A percentile compares a stretch with the other conserved stretches of the same genome.
Evolutionary conservation across 2,329 filamentous ascomycete species (phyloP).

Genomic region (Cadophora luteo-olivacea): DNA sequence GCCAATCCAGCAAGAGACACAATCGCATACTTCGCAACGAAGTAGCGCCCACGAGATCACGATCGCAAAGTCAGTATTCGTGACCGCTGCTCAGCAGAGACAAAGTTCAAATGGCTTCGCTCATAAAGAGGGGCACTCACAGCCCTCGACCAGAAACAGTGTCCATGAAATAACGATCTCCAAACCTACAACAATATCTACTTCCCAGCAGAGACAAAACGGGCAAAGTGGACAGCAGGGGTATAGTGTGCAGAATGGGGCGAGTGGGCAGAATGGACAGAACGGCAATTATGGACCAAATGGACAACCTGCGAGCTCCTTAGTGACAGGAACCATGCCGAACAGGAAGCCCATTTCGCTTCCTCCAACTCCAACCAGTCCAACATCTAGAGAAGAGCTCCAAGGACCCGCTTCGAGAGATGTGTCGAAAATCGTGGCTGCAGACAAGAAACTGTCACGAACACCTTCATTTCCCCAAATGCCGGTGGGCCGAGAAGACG

Average conservation of each 20-base stretch:
- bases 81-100: slow-evolving; percentile 1
- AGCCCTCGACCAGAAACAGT: slow-evolving; percentile 8
- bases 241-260: neutral
- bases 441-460: slow-evolving; percentile 18
- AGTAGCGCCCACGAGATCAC: neutral
- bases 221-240: neutral
- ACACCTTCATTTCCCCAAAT: slow-evolving; percentile 23
- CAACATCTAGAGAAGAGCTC: slow-evolving; percentile 7
- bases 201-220: slow-evolving; percentile 1
- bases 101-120: neutral
- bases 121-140: slow-evolving; percentile 1
- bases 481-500: slow-evolving; percentile 20
- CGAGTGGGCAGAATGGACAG: too few relatives aligned
- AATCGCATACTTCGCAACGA: neutral
- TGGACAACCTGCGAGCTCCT: neutral
- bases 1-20: neutral
- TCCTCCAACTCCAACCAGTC: slow-evolving; percentile 11
- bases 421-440: neutral
- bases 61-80: neutral
- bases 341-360: slow-evolving; percentile 1
- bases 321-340: neutral
- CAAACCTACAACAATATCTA: neutral
- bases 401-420: neutral
- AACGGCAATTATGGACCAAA: neutral
- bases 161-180: slow-evolving; percentile 11